A percentile compares a stretch with the other conserved stretches of the same genome.
Conservation (phyloP, 2,329 filamentous ascomycete species). For the Trichoderma atrobrunneum region DNA sequence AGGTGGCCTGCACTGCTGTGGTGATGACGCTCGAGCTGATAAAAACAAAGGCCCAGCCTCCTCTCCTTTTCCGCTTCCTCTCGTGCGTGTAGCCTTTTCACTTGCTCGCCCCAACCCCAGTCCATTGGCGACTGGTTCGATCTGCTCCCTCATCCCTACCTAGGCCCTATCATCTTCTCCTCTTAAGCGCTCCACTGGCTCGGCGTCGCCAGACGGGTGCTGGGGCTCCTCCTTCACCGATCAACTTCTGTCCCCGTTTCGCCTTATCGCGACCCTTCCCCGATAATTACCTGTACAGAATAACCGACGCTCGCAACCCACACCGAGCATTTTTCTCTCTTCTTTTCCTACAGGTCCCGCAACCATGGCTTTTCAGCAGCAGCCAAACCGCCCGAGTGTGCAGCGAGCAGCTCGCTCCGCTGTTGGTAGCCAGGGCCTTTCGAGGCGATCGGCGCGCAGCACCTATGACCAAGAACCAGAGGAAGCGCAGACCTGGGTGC, state of each 20-base stretch:
- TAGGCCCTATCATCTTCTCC: background rate
- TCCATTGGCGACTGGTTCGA: slow-evolving; percentile 9
- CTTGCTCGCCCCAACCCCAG: background rate
- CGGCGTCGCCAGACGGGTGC: background rate
- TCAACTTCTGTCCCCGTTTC: background rate
- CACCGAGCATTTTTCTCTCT: background rate
- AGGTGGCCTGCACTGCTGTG: background rate
- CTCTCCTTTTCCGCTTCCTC: background rate
- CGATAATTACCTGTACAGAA: slow-evolving; percentile 5
- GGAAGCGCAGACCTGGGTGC: slow-evolving; percentile 89
- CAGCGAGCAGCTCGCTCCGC: slow-evolving; percentile 47
- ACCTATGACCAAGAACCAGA: slow-evolving; percentile 46
- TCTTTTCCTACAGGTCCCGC: background rate
- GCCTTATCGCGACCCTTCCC: slow-evolving; percentile 13
- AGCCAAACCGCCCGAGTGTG: slow-evolving; percentile 52
- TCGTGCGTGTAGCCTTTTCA: background rate
- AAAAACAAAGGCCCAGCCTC: slow-evolving; percentile 6
- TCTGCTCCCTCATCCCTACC: background rate
- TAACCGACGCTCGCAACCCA: slow-evolving; percentile 16
- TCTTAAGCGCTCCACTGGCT: slow-evolving; percentile 8
- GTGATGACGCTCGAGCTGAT: slow-evolving; percentile 5
- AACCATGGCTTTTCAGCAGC: slow-evolving; percentile 60
- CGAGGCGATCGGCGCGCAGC: slow-evolving; percentile 27
- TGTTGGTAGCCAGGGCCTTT: slow-evolving; percentile 38
- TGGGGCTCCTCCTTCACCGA: slow-evolving; percentile 10